Conservation (phyloP, 2,329 filamentous ascomycete genomes). For the Fusarium kyushuense region DNA sequence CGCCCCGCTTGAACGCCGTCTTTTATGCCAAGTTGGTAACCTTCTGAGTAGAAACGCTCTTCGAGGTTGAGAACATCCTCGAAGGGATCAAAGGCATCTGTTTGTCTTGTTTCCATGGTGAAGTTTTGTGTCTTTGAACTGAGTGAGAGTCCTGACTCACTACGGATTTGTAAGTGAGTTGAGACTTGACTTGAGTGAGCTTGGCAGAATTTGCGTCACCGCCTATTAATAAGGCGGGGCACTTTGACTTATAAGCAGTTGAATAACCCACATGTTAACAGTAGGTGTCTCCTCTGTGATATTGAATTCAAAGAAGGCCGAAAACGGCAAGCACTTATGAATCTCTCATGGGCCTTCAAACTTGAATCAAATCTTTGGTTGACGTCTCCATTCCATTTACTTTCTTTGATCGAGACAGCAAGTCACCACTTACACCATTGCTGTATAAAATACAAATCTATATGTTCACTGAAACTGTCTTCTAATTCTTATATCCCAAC, state of each 20-base stretch:
- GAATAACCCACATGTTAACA: not conserved
- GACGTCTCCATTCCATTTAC: not conserved
- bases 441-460: not conserved
- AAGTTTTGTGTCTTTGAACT: not conserved
- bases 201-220: conserved; percentile 49
- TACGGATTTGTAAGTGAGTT: conserved; percentile 42
- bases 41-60: conserved; percentile 82
- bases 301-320: not conserved
- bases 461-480: conserved; percentile 13
- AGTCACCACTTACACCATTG: not conserved
- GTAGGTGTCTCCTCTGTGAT: not conserved
- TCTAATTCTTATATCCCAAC: conserved; percentile 26
- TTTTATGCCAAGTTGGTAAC: conserved; percentile 77
- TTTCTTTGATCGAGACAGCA: not conserved
- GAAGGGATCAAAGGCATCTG: conserved; percentile 62
- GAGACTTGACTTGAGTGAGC: conserved; percentile 26
- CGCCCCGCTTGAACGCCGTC: conserved; percentile 84
- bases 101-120: conserved; percentile 26
- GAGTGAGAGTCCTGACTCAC: conserved; percentile 7
- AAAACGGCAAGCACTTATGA: too few relatives aligned
- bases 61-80: conserved; percentile 71
- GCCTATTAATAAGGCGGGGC: conserved; percentile 46
- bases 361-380: not conserved
- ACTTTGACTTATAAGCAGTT: conserved; percentile 5
- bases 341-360: not conserved